phyloP scores from a whole-genome alignment of 2,329 filamentous ascomycete genomes.

The Cercospora zeina region DNA sequence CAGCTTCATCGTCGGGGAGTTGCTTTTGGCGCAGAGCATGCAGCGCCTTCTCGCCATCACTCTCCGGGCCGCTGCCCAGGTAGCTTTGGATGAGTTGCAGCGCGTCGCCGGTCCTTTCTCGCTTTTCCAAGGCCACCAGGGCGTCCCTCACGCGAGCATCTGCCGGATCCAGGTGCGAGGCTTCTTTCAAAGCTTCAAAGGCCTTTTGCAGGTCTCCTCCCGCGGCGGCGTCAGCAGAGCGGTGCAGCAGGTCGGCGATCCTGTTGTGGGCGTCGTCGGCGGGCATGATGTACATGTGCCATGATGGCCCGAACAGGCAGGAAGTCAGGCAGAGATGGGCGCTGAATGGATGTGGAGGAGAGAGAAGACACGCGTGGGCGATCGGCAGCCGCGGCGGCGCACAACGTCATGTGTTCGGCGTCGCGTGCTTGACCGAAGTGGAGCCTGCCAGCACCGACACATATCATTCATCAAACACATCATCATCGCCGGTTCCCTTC shows the following conservation, averaged over 20 bases:
- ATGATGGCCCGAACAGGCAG: conserved; percentile 24
- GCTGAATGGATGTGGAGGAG: background rate
- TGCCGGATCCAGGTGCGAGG: conserved; percentile 47
- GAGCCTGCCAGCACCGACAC: background rate
- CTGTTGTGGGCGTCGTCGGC: conserved; percentile 25
- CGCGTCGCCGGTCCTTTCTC: conserved; percentile 30
- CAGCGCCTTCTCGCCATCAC: conserved; percentile 46
- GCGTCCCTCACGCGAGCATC: conserved; percentile 45
- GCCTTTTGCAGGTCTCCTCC: conserved; percentile 43
- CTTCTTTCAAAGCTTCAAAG: conserved; percentile 47
- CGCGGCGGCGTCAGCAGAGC: conserved; percentile 31
- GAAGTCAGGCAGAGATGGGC: conserved; percentile 9
- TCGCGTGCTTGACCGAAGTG: conserved; percentile 9
- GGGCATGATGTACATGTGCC: conserved; percentile 33
- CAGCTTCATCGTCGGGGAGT: conserved; percentile 44
- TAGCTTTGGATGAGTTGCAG: conserved; percentile 32
- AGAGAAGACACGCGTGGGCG: background rate
- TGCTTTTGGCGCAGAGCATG: conserved; percentile 35
- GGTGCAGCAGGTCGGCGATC: conserved; percentile 29
- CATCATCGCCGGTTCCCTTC: background rate
- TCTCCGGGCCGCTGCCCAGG: conserved; percentile 37
- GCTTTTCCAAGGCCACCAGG: conserved; percentile 44
- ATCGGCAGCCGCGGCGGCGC: background rate
- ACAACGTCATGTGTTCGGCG: conserved; percentile 9
- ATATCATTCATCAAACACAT: background rate